These are phyloP conservation scores for Backusella parvicylindrica DNA, from an alignment of 192 early-diverging fungal species.

Conservation along the genomic window DNA sequence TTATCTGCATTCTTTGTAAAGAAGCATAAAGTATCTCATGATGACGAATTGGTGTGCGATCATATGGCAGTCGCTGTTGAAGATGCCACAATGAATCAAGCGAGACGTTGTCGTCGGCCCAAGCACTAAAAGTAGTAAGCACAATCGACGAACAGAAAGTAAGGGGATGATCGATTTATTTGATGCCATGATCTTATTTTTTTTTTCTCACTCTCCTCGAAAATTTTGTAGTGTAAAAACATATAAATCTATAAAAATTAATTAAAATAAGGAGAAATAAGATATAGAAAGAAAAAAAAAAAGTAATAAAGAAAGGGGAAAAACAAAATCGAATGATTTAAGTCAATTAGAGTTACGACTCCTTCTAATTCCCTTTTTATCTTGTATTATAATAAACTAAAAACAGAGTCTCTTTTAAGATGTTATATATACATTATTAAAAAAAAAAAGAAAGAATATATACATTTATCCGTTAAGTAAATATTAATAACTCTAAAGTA, in stretches of 20 bases:
- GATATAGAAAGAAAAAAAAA: background rate
- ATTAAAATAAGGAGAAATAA: background rate
- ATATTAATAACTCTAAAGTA: background rate
- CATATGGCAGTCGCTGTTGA: background rate
- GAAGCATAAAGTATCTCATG: background rate
- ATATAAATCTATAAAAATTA: slow-evolving; percentile 1
- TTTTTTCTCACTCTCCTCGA: background rate
- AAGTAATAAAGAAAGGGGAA: background rate
- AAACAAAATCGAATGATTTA: background rate
- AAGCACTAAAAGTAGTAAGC: background rate
- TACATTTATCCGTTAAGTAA: background rate
- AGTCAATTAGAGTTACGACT: background rate
- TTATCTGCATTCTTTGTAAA: slow-evolving; percentile 39
- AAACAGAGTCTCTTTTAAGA: background rate
- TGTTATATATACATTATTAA: background rate
- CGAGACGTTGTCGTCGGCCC: background rate
- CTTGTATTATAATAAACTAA: background rate
- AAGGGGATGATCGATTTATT: background rate
- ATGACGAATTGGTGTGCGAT: background rate
- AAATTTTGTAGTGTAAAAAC: background rate
- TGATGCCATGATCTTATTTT: background rate
- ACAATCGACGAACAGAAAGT: background rate
- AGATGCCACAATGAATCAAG: background rate
- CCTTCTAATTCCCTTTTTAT: background rate
- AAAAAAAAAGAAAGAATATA: too few relatives aligned